Percentiles rank a stretch among this genome's conserved stretches.
Conservation (phyloP, 2,329 filamentous ascomycete species). For the Immersiporthe knoxdaviesiana region DNA sequence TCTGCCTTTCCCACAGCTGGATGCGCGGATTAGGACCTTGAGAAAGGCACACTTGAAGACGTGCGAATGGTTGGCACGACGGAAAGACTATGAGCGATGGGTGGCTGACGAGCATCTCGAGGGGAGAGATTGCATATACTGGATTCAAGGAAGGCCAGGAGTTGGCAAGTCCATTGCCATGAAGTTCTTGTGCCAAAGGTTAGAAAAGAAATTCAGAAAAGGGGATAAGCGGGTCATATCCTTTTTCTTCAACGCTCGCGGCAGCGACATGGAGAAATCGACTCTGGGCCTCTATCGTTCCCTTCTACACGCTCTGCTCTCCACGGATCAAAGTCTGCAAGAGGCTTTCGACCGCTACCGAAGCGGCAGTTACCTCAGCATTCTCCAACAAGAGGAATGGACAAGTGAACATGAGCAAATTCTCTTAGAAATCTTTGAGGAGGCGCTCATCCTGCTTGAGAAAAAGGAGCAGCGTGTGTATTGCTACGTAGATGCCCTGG, state of each 20-base stretch:
- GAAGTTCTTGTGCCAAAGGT: constrained; percentile 41
- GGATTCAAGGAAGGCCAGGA: constrained; percentile 52
- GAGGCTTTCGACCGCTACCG: constrained; percentile 36
- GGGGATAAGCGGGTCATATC: constrained; percentile 38
- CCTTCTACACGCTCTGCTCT: constrained; percentile 50
- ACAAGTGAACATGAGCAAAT: constrained; percentile 24
- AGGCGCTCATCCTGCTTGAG: constrained; percentile 30
- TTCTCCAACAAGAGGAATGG: not conserved
- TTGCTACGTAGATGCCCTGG: constrained; percentile 48
- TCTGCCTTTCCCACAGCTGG: constrained; percentile 44
- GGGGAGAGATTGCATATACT: constrained; percentile 46
- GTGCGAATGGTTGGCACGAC: constrained; percentile 46
- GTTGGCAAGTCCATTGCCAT: constrained; percentile 52
- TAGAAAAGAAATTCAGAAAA: constrained; percentile 26
- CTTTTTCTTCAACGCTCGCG: constrained; percentile 56
- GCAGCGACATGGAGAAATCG: constrained; percentile 48
- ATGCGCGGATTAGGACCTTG: constrained; percentile 42
- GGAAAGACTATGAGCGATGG: constrained; percentile 43
- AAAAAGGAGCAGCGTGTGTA: constrained; percentile 2
- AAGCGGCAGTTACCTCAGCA: not conserved
- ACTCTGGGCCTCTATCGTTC: constrained; percentile 54
- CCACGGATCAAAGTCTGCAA: constrained; percentile 40
- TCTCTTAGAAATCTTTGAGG: constrained; percentile 34
- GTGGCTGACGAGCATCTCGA: constrained; percentile 36
- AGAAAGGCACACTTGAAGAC: constrained; percentile 42